Evolutionary conservation across 805 yeast genomes (phyloP).

Genomic region (Torulaspora quercuum): DNA sequence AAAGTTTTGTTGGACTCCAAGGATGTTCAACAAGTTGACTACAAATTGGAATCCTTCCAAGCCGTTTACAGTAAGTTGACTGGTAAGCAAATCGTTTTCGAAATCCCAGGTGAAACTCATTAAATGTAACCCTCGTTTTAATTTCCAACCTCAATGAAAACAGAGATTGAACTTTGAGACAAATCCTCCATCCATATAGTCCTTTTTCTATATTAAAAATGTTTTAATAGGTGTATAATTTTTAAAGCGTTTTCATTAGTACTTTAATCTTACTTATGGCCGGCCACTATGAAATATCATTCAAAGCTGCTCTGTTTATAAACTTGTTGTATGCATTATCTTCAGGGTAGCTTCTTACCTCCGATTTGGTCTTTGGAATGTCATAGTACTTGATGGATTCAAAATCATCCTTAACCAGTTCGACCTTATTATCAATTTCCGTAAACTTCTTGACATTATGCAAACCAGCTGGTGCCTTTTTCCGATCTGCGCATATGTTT

Average conservation of each 20-base stretch:
- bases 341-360: slow-evolving; percentile 6
- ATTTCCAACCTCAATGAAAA: not conserved
- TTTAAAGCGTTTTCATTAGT: slow-evolving; percentile 28
- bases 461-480: too few species aligned
- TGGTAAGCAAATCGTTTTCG: slow-evolving; percentile 99
- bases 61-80: slow-evolving; percentile 97
- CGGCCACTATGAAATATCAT: slow-evolving; percentile 2
- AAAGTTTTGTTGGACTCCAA: slow-evolving; percentile 96
- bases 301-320: slow-evolving; percentile 13
- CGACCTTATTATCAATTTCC: slow-evolving; percentile 2
- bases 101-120: slow-evolving; percentile 61
- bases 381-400: slow-evolving; percentile 27
- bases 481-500: too few species aligned
- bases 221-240: slow-evolving; percentile 32
- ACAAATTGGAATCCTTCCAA: slow-evolving; percentile 99
- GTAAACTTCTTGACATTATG: not conserved
- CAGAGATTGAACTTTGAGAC: slow-evolving; percentile 6
- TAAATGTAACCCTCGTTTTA: slow-evolving; percentile 21
- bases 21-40: slow-evolving; percentile 94
- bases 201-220: slow-evolving; percentile 18
- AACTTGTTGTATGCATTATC: slow-evolving; percentile 15
- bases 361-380: slow-evolving; percentile 27
- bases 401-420: slow-evolving; percentile 16
- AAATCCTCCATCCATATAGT: slow-evolving; percentile 14
- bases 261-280: slow-evolving; percentile 2